Percentiles rank a stretch among this genome's conserved stretches.
Conservation (phyloP, 176 grass and related monocot genomes). For the Aegilops longissima region DNA sequence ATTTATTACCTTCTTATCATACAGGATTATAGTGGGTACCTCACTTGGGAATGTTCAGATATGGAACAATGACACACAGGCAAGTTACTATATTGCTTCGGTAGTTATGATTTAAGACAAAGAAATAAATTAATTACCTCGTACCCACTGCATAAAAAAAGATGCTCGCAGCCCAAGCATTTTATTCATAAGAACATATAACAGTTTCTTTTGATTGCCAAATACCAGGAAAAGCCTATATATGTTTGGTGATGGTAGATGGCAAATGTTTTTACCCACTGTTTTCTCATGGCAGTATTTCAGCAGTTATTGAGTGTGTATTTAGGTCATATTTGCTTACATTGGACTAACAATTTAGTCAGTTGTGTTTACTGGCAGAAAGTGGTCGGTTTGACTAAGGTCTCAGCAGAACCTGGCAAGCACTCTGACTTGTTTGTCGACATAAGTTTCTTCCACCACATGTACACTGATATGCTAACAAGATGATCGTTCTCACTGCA, state of each 20-base stretch:
- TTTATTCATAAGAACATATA: neutral
- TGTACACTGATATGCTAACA: neutral
- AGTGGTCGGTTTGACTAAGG: neutral
- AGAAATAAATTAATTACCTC: neutral
- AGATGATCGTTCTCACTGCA: neutral
- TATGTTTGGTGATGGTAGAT: neutral
- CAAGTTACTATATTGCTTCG: neutral
- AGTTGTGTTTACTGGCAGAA: neutral
- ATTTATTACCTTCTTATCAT: neutral
- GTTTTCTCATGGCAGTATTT: neutral
- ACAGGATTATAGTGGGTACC: neutral
- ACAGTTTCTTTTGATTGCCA: neutral
- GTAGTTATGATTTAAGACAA: neutral
- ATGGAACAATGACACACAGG: neutral
- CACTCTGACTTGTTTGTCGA: neutral
- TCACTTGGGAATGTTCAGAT: neutral
- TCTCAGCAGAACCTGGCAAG: neutral
- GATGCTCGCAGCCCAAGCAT: neutral
- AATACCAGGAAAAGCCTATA: neutral
- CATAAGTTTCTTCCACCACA: neutral
- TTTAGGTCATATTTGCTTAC: neutral
- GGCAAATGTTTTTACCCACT: neutral
- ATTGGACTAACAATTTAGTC: neutral
- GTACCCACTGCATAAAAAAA: neutral
- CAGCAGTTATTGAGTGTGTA: no score